phyloP scores from a whole-genome alignment of 2,329 filamentous ascomycete genomes.

The Paecilomyces formosus region DNA sequence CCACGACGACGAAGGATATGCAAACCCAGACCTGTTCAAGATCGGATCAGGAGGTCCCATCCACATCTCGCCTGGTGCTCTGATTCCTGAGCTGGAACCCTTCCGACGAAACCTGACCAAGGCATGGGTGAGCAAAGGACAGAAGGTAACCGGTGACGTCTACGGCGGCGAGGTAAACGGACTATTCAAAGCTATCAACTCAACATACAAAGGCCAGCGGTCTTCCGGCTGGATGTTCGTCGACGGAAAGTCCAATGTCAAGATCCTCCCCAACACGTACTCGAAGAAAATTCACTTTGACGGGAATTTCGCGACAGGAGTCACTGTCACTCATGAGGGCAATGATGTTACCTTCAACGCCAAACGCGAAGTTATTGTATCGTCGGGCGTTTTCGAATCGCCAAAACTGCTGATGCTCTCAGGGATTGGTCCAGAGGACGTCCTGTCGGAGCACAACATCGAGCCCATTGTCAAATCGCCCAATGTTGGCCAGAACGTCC shows the following conservation, averaged over 20 bases:
- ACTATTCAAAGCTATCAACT: conserved; percentile 46
- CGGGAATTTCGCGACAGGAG: conserved; percentile 33
- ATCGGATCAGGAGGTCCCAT: conserved; percentile 47
- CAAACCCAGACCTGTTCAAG: conserved; percentile 42
- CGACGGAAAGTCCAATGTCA: conserved; percentile 46
- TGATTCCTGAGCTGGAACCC: conserved; percentile 44
- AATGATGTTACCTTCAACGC: conserved; percentile 40
- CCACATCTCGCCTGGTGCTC: conserved; percentile 45
- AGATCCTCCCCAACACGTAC: conserved; percentile 41
- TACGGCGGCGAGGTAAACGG: conserved; percentile 47
- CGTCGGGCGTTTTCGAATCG: conserved; percentile 45
- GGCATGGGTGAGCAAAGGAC: conserved; percentile 49
- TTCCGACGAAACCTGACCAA: conserved; percentile 38
- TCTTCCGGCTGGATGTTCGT: conserved; percentile 46
- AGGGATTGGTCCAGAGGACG: conserved; percentile 35
- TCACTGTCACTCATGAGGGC: conserved; percentile 38
- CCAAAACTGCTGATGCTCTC: conserved; percentile 46
- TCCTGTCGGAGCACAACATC: conserved; percentile 17
- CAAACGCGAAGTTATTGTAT: conserved; percentile 40
- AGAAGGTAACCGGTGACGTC: conserved; percentile 46
- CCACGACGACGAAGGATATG: conserved; percentile 42
- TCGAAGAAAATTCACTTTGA: conserved; percentile 49
- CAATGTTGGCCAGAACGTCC: conserved; percentile 20
- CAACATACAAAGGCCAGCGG: conserved; percentile 49
- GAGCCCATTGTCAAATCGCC: conserved; percentile 20